A percentile compares a stretch with the other conserved stretches of the same genome.
Conservation (phyloP, 805 yeast species). For the Schwanniomyces sp. region DNA sequence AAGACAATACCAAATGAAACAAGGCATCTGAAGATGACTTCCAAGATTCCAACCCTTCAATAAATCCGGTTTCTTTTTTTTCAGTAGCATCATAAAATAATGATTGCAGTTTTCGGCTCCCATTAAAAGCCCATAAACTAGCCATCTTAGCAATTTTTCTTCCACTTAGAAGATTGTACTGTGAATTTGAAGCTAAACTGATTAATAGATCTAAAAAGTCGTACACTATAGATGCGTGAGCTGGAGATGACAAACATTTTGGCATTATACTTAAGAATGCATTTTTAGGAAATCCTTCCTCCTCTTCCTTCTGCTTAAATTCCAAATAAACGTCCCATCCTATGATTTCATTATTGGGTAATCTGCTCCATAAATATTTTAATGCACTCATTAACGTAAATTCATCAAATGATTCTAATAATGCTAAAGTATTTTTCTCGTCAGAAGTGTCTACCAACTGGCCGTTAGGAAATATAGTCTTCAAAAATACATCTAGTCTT, state of each 20-base stretch:
- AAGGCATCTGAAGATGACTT: conserved; percentile 80
- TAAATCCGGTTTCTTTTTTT: conserved; percentile 42
- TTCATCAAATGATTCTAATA: conserved; percentile 54
- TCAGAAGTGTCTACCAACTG: conserved; percentile 34
- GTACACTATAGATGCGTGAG: conserved; percentile 87
- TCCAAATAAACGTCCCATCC: conserved; percentile 84
- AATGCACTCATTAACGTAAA: conserved; percentile 71
- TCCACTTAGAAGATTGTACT: conserved; percentile 75
- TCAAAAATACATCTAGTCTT: conserved; percentile 57
- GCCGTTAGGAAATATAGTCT: conserved; percentile 59
- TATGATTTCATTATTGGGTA: conserved; percentile 75
- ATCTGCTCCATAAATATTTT: conserved; percentile 84
- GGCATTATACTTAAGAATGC: conserved; percentile 86
- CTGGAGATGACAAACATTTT: conserved; percentile 74
- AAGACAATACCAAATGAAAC: conserved; percentile 75
- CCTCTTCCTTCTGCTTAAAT: conserved; percentile 63
- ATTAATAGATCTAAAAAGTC: conserved; percentile 83
- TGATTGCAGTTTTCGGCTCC: conserved; percentile 26
- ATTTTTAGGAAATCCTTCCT: conserved; percentile 63
- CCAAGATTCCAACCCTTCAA: conserved; percentile 77
- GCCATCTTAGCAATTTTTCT: conserved; percentile 79
- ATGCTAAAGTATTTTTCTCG: conserved; percentile 37
- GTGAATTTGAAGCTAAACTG: conserved; percentile 74
- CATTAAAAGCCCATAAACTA: conserved; percentile 84
- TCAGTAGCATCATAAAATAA: conserved; percentile 40